Base-by-base conservation (phyloP, 306 rosid species). In the Inga laurina region DNA sequence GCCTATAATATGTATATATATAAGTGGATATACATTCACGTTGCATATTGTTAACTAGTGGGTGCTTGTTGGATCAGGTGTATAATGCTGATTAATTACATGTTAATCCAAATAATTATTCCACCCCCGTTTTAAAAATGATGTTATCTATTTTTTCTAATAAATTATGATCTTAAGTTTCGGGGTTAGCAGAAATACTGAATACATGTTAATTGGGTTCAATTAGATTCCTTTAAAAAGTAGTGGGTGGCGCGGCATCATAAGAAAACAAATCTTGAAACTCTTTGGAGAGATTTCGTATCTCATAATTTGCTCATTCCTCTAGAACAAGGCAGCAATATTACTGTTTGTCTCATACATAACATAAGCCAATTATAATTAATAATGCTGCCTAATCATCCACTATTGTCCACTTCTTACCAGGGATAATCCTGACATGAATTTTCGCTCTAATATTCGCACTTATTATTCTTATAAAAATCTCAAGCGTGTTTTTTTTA, bases 21-120 rank as follows among this genome's bases (percentile, higher is more conserved):
- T 19, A 30, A 81, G 89, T 86, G 88, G 86, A 84, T 43, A 70
- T 37, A 79, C 86, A 84, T 74, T 87, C 90, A 84, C 56, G 39
- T 52, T 78, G 84, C 88, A 87, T 39, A 39, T 76, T 69, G 82
- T 71, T 70, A 79, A 68, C 70, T 82, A 75, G 86, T 87, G 88
- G 88, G 54, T 32, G 68, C 45, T 74, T 27, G 80, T 74, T 27
- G 80, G 77, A 81, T 75, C 71, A 52, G 80, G 79, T 83, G 80
- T 72, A 75, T 77, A 64, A 71, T 80, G 87, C 74, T 76, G 62
- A 65, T 86, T 80, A 61, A 39, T 19, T 52, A 3, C 18, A 72
- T n/a, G 5, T 5, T 15, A 4, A 45, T 72, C 76, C 39, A 4
- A 10, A 4, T 41, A 70, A 41, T 41, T 70, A 70, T 70, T 70